These are phyloP conservation scores for Prunus armeniaca DNA, from an alignment of 306 rosid species.

Conservation along the genomic window DNA sequence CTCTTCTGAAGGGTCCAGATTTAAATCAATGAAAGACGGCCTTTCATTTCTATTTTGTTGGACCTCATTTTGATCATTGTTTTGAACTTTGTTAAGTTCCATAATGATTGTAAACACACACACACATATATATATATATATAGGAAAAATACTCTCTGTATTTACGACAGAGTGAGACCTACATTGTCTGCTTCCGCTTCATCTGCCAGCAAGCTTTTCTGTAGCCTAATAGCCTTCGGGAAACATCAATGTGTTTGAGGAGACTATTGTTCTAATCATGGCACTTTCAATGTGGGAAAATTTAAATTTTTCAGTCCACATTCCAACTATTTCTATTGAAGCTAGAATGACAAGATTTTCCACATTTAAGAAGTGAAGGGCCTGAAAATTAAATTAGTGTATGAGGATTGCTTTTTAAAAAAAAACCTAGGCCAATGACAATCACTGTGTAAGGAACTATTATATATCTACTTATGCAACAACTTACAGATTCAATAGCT, in stretches of 20 bases:
- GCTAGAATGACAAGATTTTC: constrained; percentile 35
- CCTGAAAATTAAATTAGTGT: constrained; percentile 17
- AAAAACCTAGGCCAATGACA: background rate
- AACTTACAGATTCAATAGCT: constrained; percentile 36
- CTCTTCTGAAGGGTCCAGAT: constrained; percentile 5
- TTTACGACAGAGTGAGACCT: constrained; percentile 4
- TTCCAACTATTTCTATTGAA: background rate
- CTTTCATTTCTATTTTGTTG: background rate
- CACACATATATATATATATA: too few relatives aligned
- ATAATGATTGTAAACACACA: background rate
- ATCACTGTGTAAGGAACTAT: background rate
- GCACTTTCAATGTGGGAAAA: background rate
- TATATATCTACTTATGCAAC: background rate
- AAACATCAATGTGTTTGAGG: constrained; percentile 37
- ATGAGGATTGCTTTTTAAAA: background rate
- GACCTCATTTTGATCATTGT: background rate
- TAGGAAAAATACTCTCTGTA: too few relatives aligned
- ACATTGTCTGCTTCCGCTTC: background rate
- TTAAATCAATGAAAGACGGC: constrained; percentile 5
- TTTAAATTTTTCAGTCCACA: constrained; percentile 32
- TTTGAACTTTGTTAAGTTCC: background rate
- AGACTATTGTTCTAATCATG: constrained; percentile 8
- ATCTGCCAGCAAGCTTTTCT: background rate
- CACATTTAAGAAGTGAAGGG: constrained; percentile 14
- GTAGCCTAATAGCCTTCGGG: constrained; percentile 14